Percentiles rank a stretch among this genome's conserved stretches.
phyloP scores from a whole-genome alignment of 176 grass and related monocot species.

The Thinopyrum elongatum region DNA sequence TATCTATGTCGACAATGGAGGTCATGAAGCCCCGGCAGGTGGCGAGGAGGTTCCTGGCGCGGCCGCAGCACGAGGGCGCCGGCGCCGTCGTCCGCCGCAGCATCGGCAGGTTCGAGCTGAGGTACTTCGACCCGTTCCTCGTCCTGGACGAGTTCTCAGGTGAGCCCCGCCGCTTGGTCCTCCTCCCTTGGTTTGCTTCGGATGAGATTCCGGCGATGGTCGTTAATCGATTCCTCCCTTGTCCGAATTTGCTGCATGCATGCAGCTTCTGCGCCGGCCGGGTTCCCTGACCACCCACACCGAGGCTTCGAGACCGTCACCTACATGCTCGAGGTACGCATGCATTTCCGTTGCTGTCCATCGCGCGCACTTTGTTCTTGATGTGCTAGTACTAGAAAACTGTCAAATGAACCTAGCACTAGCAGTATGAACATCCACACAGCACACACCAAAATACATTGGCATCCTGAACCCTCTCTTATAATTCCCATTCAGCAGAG shows the following conservation, averaged over 20 bases:
- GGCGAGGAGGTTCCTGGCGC: constrained; percentile 67
- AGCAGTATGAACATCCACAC: too few species aligned
- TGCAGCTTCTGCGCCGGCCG: constrained; percentile 73
- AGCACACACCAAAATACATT: too few species aligned
- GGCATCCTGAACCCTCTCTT: neutral
- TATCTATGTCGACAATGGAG: neutral
- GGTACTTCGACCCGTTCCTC: constrained; percentile 94
- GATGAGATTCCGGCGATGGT: neutral
- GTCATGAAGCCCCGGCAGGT: constrained; percentile 71
- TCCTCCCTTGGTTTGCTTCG: neutral
- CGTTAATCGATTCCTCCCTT: neutral
- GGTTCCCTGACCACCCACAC: constrained; percentile 98
- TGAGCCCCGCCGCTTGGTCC: neutral
- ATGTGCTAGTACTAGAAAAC: neutral
- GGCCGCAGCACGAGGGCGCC: constrained; percentile 77
- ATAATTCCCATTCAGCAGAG: neutral
- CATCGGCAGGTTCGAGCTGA: constrained; percentile 95
- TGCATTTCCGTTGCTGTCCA: neutral
- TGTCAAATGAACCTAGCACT: neutral
- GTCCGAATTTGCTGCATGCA: neutral
- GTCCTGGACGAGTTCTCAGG: constrained; percentile 97
- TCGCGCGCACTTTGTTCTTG: neutral
- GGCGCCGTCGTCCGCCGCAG: constrained; percentile 91
- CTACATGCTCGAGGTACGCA: constrained; percentile 89
- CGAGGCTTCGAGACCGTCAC: constrained; percentile 98